Conservation (phyloP, 257 asterid genomes). For the Nicotiana tomentosiformis region DNA sequence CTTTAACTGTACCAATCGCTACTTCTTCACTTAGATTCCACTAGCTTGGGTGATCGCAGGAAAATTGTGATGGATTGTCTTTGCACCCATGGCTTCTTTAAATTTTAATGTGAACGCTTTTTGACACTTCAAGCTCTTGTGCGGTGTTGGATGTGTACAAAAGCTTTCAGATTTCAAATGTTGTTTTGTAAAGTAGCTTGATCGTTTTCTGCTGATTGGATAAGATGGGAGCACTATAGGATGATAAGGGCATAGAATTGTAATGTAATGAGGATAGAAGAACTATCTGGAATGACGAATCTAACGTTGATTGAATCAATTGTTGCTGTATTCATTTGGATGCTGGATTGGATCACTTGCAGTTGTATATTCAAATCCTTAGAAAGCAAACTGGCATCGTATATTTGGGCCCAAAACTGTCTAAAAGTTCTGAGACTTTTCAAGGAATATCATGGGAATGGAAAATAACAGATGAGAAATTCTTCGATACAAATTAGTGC, state of each 20-base stretch:
- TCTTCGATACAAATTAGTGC: neutral
- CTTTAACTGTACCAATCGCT: too few species aligned
- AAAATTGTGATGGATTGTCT: neutral
- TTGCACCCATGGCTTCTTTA: neutral
- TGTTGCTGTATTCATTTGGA: constrained; percentile 1
- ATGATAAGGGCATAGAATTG: neutral
- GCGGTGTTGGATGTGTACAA: neutral
- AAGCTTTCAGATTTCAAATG: neutral
- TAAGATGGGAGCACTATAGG: neutral
- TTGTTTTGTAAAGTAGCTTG: neutral
- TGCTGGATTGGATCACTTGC: neutral
- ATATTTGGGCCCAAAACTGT: neutral
- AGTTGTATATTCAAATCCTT: neutral
- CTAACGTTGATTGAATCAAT: neutral
- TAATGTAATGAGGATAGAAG: neutral
- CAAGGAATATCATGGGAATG: neutral
- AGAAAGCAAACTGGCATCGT: neutral
- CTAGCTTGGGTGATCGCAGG: neutral
- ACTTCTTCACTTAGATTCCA: neutral
- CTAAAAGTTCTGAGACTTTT: neutral
- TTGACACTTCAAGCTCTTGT: neutral
- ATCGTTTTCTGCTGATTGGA: neutral
- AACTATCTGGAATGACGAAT: neutral
- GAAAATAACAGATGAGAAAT: neutral
- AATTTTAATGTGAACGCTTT: neutral